Percentiles rank a stretch among this genome's conserved stretches.
Evolutionary conservation across 768 basidiomycete species (phyloP).

Genomic region (Tylopilus sp.): DNA sequence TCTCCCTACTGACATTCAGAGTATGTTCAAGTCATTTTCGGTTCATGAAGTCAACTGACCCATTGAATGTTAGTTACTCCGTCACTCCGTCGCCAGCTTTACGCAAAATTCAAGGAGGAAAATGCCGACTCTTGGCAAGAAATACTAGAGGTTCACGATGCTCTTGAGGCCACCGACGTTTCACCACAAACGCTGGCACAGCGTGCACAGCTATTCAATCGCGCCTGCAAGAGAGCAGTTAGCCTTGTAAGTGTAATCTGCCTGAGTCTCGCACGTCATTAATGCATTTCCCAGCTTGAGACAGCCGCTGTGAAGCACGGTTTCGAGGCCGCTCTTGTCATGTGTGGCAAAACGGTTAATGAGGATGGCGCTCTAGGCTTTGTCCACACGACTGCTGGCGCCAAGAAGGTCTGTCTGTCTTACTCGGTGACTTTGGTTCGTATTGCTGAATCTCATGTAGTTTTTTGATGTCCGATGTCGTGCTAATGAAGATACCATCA

Average conservation of each 20-base stretch:
- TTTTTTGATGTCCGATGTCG: not conserved
- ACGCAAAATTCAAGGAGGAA: too few relatives aligned
- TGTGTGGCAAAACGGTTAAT: conserved; percentile 3
- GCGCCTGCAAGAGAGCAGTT: too few relatives aligned
- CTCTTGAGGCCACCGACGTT: not conserved
- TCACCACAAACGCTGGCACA: not conserved
- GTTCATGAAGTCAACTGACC: too few relatives aligned
- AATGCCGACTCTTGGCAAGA: conserved; percentile 5
- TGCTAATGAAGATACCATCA: not conserved
- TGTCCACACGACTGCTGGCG: not conserved
- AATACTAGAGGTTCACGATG: not conserved
- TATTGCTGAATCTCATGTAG: too few relatives aligned
- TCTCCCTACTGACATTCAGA: not conserved
- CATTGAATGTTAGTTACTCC: not conserved
- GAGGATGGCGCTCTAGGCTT: not conserved
- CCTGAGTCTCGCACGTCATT: too few relatives aligned
- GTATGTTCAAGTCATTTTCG: not conserved
- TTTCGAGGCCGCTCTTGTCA: not conserved
- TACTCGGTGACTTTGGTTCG: too few relatives aligned
- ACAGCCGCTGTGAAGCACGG: not conserved
- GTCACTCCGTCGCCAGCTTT: not conserved
- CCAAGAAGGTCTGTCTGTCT: too few relatives aligned
- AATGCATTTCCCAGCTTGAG: too few relatives aligned
- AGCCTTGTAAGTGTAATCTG: too few relatives aligned
- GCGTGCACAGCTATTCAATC: not conserved